Percentiles rank a stretch among this genome's conserved stretches.
These are phyloP conservation scores for Pseudogymnoascus sp. DNA, from an alignment of 2,329 filamentous ascomycete genomes.

Conservation along the genomic window DNA sequence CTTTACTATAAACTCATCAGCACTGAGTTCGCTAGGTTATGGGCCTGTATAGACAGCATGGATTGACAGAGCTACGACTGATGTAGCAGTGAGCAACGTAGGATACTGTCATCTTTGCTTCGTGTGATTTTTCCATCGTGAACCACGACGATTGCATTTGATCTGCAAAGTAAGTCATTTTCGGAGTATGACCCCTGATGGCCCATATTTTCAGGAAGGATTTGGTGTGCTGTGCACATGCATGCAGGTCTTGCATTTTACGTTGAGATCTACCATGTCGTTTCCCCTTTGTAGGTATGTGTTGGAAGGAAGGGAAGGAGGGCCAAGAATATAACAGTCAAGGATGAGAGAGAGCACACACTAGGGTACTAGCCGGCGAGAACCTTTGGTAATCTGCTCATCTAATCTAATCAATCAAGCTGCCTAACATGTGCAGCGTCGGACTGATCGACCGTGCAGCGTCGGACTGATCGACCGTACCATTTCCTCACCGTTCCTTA, in stretches of 20 bases:
- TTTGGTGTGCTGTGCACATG: not conserved
- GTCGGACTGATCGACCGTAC: not conserved
- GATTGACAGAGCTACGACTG: not conserved
- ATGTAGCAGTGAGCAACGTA: not conserved
- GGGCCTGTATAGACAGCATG: not conserved
- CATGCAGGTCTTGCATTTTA: not conserved
- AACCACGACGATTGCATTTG: not conserved
- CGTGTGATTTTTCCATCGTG: not conserved
- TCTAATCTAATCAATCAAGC: not conserved
- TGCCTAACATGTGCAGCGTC: not conserved
- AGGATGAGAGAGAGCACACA: not conserved
- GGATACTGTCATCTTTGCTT: not conserved
- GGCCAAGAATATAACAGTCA: not conserved
- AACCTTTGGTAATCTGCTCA: not conserved
- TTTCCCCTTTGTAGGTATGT: not conserved
- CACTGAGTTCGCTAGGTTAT: not conserved
- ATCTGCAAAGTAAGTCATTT: not conserved
- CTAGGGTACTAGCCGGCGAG: not conserved
- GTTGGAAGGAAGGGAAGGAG: not conserved
- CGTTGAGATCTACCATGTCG: not conserved
- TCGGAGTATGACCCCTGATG: not conserved
- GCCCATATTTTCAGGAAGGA: constrained; percentile 2
- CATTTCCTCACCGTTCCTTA: not conserved
- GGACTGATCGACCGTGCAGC: not conserved
- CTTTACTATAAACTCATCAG: not conserved